phyloP scores from a whole-genome alignment of 2,329 filamentous ascomycete species.

The Botrytis byssoidea region DNA sequence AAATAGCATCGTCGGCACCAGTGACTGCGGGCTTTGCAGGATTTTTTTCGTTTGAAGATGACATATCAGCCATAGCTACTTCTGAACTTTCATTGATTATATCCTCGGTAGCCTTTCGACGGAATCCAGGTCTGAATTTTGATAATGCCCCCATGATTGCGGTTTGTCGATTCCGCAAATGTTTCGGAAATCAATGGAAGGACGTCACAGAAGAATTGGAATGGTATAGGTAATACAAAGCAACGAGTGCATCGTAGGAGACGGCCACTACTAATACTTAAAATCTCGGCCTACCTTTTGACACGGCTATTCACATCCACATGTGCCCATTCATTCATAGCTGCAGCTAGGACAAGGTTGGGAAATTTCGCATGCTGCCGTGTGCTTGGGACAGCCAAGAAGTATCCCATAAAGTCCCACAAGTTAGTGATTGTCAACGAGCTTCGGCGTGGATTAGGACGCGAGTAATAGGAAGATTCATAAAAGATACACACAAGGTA shows the following conservation, averaged over 20 bases:
- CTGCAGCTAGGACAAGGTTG: conserved; percentile 7
- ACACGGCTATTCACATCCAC: not conserved
- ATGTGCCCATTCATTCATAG: not conserved
- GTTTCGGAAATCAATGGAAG: not conserved
- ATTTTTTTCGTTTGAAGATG: conserved; percentile 19
- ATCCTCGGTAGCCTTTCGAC: conserved; percentile 22
- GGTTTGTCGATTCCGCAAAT: conserved; percentile 16
- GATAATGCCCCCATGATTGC: conserved; percentile 25
- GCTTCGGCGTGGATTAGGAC: not conserved
- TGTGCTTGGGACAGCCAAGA: conserved; percentile 8
- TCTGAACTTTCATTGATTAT: conserved; percentile 12
- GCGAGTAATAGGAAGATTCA: not conserved
- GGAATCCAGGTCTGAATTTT: conserved; percentile 23
- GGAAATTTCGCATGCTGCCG: not conserved
- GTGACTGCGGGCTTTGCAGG: not conserved
- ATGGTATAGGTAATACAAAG: not conserved
- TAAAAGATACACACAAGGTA: not conserved
- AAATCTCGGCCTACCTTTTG: not conserved
- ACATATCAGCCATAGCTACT: conserved; percentile 18
- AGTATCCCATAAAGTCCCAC: not conserved
- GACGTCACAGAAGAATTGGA: not conserved
- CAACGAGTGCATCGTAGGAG: not conserved
- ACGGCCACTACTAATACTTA: conserved; percentile 6
- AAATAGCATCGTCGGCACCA: not conserved
- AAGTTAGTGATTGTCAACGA: not conserved